Conservation (phyloP, 2,329 filamentous ascomycete species). For the Nigrospora osmanthi region DNA sequence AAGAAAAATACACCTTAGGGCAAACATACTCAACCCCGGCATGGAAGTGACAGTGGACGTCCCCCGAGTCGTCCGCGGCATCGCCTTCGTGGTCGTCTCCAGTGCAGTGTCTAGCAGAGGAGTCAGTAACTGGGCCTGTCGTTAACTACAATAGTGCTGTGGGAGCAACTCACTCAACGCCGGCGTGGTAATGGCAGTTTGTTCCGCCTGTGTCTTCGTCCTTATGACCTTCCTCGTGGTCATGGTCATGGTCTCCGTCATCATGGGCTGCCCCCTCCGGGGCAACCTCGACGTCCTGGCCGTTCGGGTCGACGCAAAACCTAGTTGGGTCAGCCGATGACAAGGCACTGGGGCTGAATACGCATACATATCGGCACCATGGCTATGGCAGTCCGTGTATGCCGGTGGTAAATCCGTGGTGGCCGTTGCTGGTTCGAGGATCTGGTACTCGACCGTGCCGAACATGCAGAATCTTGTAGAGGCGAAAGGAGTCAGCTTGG, state of each 20-base stretch:
- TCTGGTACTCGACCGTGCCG: conserved; percentile 18
- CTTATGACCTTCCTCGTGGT: conserved; percentile 13
- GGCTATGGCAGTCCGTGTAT: conserved; percentile 39
- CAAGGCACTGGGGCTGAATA: neutral
- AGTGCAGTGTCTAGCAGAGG: no score
- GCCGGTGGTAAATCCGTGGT: conserved; percentile 18
- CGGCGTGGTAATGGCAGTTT: no score
- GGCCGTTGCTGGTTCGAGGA: conserved; percentile 19
- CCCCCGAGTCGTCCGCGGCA: conserved; percentile 17
- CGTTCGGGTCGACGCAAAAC: conserved; percentile 52
- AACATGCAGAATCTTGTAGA: conserved; percentile 21
- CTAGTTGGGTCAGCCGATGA: conserved; percentile 24
- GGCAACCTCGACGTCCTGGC: conserved; percentile 52
- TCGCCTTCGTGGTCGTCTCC: neutral
- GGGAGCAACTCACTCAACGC: no score
- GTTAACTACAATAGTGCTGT: no score
- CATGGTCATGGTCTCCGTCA: conserved; percentile 9
- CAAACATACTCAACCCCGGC: conserved; percentile 63
- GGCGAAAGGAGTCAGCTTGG: neutral
- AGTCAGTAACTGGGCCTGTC: no score
- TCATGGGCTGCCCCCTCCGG: conserved; percentile 11
- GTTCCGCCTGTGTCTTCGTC: conserved; percentile 6
- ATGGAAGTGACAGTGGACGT: conserved; percentile 60
- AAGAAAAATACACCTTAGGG: neutral
- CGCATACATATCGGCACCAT: conserved; percentile 40